Base-by-base conservation (phyloP, 2,329 filamentous ascomycete genomes). In the Raffaelea albimanens region DNA sequence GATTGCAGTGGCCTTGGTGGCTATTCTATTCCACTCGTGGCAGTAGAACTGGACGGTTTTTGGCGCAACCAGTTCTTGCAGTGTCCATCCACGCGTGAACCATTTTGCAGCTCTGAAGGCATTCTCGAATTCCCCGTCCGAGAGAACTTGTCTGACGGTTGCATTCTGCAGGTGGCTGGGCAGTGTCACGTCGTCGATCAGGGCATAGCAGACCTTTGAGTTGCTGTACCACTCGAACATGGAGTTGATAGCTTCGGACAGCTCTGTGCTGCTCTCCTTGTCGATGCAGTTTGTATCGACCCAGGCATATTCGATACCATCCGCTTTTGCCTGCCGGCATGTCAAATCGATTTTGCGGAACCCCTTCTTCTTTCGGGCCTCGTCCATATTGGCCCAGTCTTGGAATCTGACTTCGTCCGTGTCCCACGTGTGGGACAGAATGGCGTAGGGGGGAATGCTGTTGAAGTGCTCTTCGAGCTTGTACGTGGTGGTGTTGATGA, bases 251-350 rank as follows among this genome's bases (percentile, higher is more conserved):
- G 62, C 59, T 46, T 65, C 59, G 2, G 59, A 59, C 2, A 67
- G 54, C 54, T 66, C 64, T 0, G 62, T 54, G 40, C 57, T 61
- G 48, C 57, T 62, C 1, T 50, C 51, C 50, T 65, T 66, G 50
- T 66, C 60, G 47, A 67, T 66, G 45, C 64, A 67, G 52, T 61
- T 64, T 1, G 63, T 66, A 51, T 67, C 65, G 5, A 64, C 55
- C 64, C 65, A 67, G n/a, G 58, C 52, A 38, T 62, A 65, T 5
- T 40, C 51, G 4, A 60, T 46, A 9, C 54, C 56, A 43, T 65
- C 60, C 4, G 49, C 46, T 5, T 21, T 7, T 2, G 60, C 58
- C 9, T 56, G 52, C 34, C 52, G 41, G 39, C 52, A 55, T 40
- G 54, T 53, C 2, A 45, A 48, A 4, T 52, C 33, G 23, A 64